phyloP scores from a whole-genome alignment of 2,329 filamentous ascomycete genomes.

The Sporothrix mexicana region DNA sequence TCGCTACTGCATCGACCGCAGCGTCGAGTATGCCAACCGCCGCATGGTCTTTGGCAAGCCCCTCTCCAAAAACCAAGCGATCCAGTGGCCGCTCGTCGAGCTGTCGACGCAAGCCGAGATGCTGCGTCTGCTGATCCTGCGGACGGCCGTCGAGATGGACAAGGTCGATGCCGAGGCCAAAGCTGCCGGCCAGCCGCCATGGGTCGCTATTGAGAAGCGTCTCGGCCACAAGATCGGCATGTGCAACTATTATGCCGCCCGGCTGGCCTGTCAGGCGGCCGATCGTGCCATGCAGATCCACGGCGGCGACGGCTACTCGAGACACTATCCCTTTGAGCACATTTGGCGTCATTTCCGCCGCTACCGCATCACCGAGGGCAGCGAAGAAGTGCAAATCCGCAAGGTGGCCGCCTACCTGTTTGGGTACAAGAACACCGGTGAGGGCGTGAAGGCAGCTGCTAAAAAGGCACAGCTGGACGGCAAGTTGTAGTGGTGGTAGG shows the following conservation, averaged over 20 bases:
- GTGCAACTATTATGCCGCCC: neutral
- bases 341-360: conserved; percentile 1
- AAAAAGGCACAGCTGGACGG: neutral
- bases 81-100: neutral
- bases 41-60: neutral
- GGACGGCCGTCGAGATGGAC: neutral
- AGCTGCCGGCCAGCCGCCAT: neutral
- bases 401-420: neutral
- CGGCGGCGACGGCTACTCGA: conserved; percentile 3
- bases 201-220: conserved; percentile 8
- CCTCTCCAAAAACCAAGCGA: neutral
- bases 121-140: neutral
- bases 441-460: neutral
- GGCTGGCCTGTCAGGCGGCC: neutral
- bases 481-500: neutral
- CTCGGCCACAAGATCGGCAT: neutral
- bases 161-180: conserved; percentile 4
- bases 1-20: conserved; percentile 4
- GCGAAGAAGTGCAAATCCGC: neutral
- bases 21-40: conserved; percentile 11
- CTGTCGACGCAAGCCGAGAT: neutral
- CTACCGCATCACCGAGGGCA: neutral
- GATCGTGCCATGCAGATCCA: neutral
- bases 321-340: conserved; percentile 12
- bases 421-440: neutral